Percentiles rank a stretch among this genome's conserved stretches.
phyloP scores from a whole-genome alignment of 495 filamentous ascomycete species.

The Bathelium albidoporum region DNA sequence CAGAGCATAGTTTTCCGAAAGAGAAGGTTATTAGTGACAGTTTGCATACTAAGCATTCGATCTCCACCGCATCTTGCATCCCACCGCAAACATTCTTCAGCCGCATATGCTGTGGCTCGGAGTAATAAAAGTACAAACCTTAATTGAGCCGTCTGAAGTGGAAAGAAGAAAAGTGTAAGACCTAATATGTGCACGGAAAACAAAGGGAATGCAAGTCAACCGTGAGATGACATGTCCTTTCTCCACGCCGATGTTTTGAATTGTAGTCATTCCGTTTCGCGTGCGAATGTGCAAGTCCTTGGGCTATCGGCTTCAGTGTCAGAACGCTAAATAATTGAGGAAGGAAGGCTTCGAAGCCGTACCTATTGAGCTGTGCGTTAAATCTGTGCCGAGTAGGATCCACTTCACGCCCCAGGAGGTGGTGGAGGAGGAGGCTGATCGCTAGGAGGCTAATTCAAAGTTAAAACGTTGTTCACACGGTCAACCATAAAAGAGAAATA shows the following conservation, averaged over 20 bases:
- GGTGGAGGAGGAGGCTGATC: conserved; percentile 11
- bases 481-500: neutral
- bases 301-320: too few relatives aligned
- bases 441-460: conserved; percentile 6
- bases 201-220: neutral
- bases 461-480: neutral
- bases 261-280: neutral
- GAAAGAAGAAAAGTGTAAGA: neutral
- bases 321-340: too few relatives aligned
- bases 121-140: neutral
- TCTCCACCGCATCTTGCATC: neutral
- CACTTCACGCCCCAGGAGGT: conserved; percentile 5
- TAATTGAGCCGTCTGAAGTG: neutral
- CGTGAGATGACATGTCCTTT: neutral
- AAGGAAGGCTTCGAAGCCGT: too few relatives aligned
- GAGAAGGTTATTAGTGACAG: neutral
- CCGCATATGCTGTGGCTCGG: neutral
- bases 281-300: neutral
- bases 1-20: too few relatives aligned
- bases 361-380: too few relatives aligned
- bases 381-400: neutral
- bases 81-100: neutral
- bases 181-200: neutral
- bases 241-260: neutral
- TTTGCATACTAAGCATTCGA: neutral